Percentiles rank a stretch among this genome's conserved stretches.
These are phyloP conservation scores for Eragrostis curvula DNA, from an alignment of 176 grass and related monocot species.

Conservation along the genomic window DNA sequence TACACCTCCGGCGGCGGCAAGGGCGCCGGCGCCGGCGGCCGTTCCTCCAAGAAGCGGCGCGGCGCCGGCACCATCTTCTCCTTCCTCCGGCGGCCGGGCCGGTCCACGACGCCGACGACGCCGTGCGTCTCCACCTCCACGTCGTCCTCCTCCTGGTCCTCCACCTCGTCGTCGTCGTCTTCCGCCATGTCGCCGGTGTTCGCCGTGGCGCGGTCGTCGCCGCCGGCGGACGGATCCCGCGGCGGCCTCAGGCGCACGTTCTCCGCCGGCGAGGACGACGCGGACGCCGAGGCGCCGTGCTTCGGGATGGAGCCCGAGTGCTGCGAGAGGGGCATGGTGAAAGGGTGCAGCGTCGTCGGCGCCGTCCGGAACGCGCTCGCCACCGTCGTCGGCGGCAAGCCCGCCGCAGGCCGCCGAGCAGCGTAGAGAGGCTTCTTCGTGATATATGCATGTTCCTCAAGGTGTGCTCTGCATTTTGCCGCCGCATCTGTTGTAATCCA, in stretches of 20 bases:
- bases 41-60: not conserved
- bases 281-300: constrained; percentile 20
- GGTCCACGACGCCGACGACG: not conserved
- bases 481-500: constrained; percentile 33
- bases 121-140: constrained; percentile 25
- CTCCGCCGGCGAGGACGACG: constrained; percentile 30
- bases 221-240: not conserved
- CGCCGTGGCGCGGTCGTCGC: constrained; percentile 38
- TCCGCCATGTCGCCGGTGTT: constrained; percentile 50
- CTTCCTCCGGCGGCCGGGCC: constrained; percentile 19
- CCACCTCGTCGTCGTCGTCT: constrained; percentile 30
- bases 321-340: constrained; percentile 39
- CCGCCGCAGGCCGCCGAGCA: constrained; percentile 30
- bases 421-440: constrained; percentile 11
- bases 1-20: not conserved
- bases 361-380: constrained; percentile 41
- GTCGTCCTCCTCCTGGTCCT: not conserved
- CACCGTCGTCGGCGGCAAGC: constrained; percentile 42
- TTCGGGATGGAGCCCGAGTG: constrained; percentile 43
- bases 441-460: not conserved
- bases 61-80: constrained; percentile 18
- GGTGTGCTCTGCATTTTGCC: constrained; percentile 51
- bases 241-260: constrained; percentile 27
- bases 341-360: constrained; percentile 41
- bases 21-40: not conserved